These are phyloP conservation scores for Immersiella caudata DNA, from an alignment of 495 filamentous ascomycete species.

Conservation along the genomic window DNA sequence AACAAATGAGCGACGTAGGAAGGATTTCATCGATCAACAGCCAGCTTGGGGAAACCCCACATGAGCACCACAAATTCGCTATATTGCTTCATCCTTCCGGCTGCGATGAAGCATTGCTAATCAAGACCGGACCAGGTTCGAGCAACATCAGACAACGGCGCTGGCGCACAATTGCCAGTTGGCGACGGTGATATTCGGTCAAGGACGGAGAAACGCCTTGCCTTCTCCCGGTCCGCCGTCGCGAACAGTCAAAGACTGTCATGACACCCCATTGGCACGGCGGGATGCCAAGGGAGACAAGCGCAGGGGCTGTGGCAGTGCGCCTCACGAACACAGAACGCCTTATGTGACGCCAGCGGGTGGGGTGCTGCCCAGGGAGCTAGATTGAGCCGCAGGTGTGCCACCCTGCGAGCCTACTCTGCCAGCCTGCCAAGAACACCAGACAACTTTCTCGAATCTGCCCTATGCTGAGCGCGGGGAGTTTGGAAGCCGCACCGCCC, in stretches of 20 bases:
- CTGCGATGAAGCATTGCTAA: not conserved
- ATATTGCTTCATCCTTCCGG: constrained; percentile 5
- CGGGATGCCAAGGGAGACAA: not conserved
- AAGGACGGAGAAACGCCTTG: constrained; percentile 21
- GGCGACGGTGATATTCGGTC: not conserved
- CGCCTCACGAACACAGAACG: constrained; percentile 23
- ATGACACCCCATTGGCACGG: not conserved
- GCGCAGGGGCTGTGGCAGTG: constrained; percentile 25
- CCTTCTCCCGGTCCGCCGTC: constrained; percentile 10
- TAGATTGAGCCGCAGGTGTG: constrained; percentile 16
- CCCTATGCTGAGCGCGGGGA: constrained; percentile 5
- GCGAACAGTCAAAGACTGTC: not conserved
- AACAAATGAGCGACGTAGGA: not conserved
- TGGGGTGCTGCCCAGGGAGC: not conserved
- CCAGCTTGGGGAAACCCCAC: not conserved
- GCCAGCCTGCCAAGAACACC: constrained; percentile 2
- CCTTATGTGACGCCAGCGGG: constrained; percentile 16
- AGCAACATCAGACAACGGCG: not conserved
- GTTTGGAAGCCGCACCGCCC: constrained; percentile 6
- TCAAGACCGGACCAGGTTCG: not conserved
- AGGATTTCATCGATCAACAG: not conserved
- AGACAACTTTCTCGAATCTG: constrained; percentile 1
- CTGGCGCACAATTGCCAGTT: not conserved
- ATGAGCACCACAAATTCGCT: not conserved
- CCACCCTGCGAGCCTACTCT: not conserved